phyloP scores from a whole-genome alignment of 1,284 basidiomycete genomes.

The Papiliotrema nemorosa region DNA sequence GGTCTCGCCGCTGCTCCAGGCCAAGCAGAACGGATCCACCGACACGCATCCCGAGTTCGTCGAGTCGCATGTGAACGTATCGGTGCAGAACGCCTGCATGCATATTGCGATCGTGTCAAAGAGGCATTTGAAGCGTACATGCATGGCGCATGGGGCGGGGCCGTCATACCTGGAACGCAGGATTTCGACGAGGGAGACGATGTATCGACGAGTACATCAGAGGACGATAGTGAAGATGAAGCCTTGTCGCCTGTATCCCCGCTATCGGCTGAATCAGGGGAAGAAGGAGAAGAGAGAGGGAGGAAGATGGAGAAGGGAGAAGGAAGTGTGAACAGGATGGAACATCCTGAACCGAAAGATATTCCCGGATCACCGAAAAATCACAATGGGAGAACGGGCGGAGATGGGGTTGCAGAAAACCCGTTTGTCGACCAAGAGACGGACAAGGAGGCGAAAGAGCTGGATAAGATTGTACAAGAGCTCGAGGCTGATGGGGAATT shows the following conservation, averaged over 20 bases:
- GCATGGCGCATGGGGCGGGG: conserved; percentile 19
- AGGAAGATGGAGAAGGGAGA: background rate
- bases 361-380: no score
- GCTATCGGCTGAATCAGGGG: background rate
- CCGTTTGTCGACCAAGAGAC: background rate
- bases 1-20: conserved; percentile 8
- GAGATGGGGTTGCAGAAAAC: background rate
- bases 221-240: background rate
- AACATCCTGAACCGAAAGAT: background rate
- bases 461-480: background rate
- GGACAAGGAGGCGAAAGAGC: background rate
- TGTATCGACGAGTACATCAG: background rate
- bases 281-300: background rate
- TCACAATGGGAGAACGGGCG: no score
- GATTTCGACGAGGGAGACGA: no score
- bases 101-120: conserved; percentile 43
- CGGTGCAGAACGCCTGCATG: conserved; percentile 41
- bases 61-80: conserved; percentile 44
- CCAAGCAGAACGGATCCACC: conserved; percentile 31
- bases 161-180: background rate
- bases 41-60: conserved; percentile 38
- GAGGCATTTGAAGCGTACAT: conserved; percentile 46
- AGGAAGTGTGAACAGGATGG: background rate
- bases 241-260: background rate
- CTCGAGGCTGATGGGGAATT: background rate